These are phyloP conservation scores for Cymbopogon citratus DNA, from an alignment of 176 grass and related monocot species.

Conservation along the genomic window DNA sequence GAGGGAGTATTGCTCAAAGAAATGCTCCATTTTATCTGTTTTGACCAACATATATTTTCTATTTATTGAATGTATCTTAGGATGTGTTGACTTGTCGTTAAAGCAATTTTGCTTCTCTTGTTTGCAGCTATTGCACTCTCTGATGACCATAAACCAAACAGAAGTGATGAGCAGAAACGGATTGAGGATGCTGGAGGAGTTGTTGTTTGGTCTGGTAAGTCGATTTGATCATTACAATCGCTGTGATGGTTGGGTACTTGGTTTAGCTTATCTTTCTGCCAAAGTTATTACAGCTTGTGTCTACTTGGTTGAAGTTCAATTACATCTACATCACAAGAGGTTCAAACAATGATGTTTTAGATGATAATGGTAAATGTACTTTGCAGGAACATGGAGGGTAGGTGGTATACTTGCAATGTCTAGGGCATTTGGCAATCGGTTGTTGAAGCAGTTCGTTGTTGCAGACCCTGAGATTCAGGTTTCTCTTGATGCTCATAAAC, in stretches of 20 bases:
- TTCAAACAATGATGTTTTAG: constrained; percentile 1
- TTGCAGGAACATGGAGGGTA: constrained; percentile 87
- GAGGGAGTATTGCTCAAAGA: neutral
- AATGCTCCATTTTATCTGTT: neutral
- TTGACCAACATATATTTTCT: neutral
- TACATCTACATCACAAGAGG: neutral
- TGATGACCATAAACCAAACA: constrained; percentile 81
- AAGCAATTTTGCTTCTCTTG: constrained; percentile 2
- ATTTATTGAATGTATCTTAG: constrained; percentile 2
- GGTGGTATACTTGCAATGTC: constrained; percentile 94
- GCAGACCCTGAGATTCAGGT: constrained; percentile 94
- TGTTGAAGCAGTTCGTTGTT: constrained; percentile 83
- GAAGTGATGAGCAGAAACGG: constrained; percentile 82
- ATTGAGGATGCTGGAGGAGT: constrained; percentile 79
- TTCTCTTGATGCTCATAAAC: constrained; percentile 14
- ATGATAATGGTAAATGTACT: constrained; percentile 16
- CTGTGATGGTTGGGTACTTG: neutral
- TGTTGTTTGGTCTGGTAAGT: constrained; percentile 67
- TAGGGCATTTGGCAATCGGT: constrained; percentile 78
- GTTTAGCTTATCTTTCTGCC: neutral
- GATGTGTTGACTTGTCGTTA: neutral
- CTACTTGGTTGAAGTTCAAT: constrained; percentile 22
- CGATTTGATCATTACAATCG: neutral
- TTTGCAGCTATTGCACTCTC: constrained; percentile 76
- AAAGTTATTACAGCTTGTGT: neutral